Conservation (phyloP, 306 rosid species). For the Rosa rugosa region DNA sequence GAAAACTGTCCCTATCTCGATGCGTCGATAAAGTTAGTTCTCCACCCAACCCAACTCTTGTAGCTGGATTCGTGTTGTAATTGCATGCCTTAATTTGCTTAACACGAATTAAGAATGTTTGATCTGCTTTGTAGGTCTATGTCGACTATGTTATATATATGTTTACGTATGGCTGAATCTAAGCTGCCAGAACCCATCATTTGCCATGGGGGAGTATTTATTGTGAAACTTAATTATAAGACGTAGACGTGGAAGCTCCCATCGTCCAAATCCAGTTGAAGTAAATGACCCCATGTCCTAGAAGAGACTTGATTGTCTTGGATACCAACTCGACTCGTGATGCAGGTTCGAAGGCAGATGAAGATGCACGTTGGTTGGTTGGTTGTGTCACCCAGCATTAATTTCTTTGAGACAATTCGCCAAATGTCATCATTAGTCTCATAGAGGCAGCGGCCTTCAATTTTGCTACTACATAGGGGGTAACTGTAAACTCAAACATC, state of each 20-base stretch:
- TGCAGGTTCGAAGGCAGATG: not conserved
- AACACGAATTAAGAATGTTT: not conserved
- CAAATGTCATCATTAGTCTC: not conserved
- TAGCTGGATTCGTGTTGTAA: not conserved
- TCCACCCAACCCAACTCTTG: not conserved
- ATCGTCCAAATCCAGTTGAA: not conserved
- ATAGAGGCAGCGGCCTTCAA: too few species aligned
- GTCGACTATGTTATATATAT: not conserved
- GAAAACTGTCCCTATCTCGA: not conserved
- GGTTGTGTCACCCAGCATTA: not conserved
- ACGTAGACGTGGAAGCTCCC: too few species aligned
- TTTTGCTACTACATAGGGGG: not conserved
- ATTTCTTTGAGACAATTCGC: not conserved
- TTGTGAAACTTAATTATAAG: not conserved
- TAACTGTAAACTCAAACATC: not conserved
- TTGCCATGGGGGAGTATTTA: not conserved
- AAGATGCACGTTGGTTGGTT: not conserved
- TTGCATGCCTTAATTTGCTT: not conserved
- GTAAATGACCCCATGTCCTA: not conserved
- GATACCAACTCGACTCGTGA: not conserved
- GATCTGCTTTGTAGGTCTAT: not conserved
- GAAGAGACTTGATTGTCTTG: not conserved
- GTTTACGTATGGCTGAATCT: not conserved
- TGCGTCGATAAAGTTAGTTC: not conserved
- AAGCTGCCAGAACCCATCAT: not conserved